A percentile compares a stretch with the other conserved stretches of the same genome.
Conservation (phyloP, 352 stramenopile species). For the Phytophthora meadii region DNA sequence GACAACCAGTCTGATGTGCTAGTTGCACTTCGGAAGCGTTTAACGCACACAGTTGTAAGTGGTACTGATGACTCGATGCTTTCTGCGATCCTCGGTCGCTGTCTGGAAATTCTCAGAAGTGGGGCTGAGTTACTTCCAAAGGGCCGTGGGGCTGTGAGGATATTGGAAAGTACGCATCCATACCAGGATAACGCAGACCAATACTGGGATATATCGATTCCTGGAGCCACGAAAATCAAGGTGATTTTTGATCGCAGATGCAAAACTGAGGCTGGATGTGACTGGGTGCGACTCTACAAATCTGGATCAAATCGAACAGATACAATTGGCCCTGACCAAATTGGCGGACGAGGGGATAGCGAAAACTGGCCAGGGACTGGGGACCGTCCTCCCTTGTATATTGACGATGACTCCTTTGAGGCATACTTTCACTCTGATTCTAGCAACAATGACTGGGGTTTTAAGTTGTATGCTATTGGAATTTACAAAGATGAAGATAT, state of each 20-base stretch:
- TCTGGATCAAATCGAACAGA: constrained; percentile 49
- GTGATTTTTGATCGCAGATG: constrained; percentile 76
- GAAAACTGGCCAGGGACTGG: constrained; percentile 86
- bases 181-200: constrained; percentile 75
- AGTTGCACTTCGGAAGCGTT: constrained; percentile 25
- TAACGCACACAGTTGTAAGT: constrained; percentile 33
- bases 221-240: constrained; percentile 67
- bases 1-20: constrained; percentile 34
- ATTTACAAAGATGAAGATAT: constrained; percentile 55
- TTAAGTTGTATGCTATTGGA: constrained; percentile 83
- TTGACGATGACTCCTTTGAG: constrained; percentile 77
- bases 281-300: constrained; percentile 83
- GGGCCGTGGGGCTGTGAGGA: constrained; percentile 50
- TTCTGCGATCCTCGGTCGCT: constrained; percentile 38
- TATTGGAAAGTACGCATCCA: constrained; percentile 77
- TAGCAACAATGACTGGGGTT: constrained; percentile 91
- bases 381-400: constrained; percentile 66
- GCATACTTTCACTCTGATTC: constrained; percentile 86
- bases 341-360: constrained; percentile 64
- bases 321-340: constrained; percentile 60
- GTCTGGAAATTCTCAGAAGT: constrained; percentile 40
- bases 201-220: constrained; percentile 74
- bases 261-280: constrained; percentile 69
- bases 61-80: constrained; percentile 26
- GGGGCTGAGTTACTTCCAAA: constrained; percentile 39